These are phyloP conservation scores for Podospora anserina DNA, from an alignment of 495 filamentous ascomycete species.

Conservation along the genomic window DNA sequence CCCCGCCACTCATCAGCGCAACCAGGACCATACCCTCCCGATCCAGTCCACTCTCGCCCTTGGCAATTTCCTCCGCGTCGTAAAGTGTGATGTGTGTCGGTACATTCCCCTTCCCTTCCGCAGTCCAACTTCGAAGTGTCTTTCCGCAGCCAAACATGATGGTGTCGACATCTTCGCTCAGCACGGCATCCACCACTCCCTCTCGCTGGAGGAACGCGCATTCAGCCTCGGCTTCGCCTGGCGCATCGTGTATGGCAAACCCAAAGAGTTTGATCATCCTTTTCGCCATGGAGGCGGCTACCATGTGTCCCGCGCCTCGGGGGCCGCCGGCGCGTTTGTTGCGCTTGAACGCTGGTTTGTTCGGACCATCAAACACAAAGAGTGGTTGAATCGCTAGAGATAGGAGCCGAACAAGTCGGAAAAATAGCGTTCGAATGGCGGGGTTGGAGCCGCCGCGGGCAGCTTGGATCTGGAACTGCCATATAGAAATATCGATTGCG, in stretches of 20 bases:
- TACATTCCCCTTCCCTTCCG: constrained; percentile 59
- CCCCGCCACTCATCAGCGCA: constrained; percentile 92
- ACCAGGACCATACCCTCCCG: constrained; percentile 90
- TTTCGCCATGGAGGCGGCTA: constrained; percentile 64
- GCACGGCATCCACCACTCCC: constrained; percentile 87
- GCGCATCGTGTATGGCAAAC: constrained; percentile 80
- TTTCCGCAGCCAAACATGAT: constrained; percentile 90
- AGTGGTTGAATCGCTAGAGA: constrained; percentile 78
- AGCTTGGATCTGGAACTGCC: constrained; percentile 91
- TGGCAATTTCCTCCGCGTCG: constrained; percentile 49
- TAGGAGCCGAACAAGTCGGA: constrained; percentile 80
- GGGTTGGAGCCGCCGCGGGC: constrained; percentile 86
- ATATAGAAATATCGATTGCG: constrained; percentile 94
- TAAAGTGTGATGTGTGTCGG: constrained; percentile 89
- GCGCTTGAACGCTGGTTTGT: constrained; percentile 89
- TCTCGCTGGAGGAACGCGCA: constrained; percentile 81
- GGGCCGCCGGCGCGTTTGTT: constrained; percentile 58
- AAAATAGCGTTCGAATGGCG: constrained; percentile 88
- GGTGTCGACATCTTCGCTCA: constrained; percentile 97
- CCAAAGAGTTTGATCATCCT: constrained; percentile 80
- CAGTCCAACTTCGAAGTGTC: constrained; percentile 80
- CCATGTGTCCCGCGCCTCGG: constrained; percentile 39
- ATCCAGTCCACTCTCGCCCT: constrained; percentile 59
- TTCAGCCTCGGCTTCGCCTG: constrained; percentile 95
- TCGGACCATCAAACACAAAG: constrained; percentile 91